phyloP scores from a whole-genome alignment of 371 early-diverging fungal species.

The Mortierella sp. region DNA sequence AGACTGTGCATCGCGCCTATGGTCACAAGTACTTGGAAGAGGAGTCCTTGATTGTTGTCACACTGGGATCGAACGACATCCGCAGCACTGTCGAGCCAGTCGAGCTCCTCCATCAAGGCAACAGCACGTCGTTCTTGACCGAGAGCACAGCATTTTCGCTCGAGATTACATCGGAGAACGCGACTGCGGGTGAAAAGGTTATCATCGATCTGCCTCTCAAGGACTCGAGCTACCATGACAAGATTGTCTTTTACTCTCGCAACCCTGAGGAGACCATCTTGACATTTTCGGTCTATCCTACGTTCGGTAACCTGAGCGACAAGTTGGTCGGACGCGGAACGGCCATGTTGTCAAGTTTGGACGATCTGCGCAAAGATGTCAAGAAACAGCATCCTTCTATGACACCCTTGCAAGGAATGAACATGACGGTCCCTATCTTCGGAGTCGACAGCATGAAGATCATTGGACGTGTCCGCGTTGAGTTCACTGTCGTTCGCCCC shows the following conservation, averaged over 20 bases:
- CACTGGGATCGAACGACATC: conserved; percentile 77
- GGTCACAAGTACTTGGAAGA: conserved; percentile 79
- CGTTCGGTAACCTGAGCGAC: conserved; percentile 64
- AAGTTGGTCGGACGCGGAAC: conserved; percentile 73
- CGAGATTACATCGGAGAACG: conserved; percentile 71
- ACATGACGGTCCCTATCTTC: conserved; percentile 72
- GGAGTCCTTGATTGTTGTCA: conserved; percentile 75
- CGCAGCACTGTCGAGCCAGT: conserved; percentile 63
- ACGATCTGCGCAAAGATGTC: conserved; percentile 50
- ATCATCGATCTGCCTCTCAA: conserved; percentile 72
- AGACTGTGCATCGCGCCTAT: conserved; percentile 65
- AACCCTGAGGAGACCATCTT: conserved; percentile 70
- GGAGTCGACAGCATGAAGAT: conserved; percentile 66
- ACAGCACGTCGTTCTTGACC: conserved; percentile 51
- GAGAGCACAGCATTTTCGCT: conserved; percentile 67
- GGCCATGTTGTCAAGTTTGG: conserved; percentile 64
- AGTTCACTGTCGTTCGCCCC: conserved; percentile 76
- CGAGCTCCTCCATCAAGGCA: conserved; percentile 57
- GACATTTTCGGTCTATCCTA: conserved; percentile 77
- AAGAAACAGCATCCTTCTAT: conserved; percentile 35
- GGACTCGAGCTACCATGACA: conserved; percentile 65
- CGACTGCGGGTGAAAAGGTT: conserved; percentile 70
- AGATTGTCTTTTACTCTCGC: conserved; percentile 68
- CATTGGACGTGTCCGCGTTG: conserved; percentile 74
- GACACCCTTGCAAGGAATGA: conserved; percentile 56